phyloP scores from a whole-genome alignment of 257 asterid genomes.

The Fraxinus cuspidata region DNA sequence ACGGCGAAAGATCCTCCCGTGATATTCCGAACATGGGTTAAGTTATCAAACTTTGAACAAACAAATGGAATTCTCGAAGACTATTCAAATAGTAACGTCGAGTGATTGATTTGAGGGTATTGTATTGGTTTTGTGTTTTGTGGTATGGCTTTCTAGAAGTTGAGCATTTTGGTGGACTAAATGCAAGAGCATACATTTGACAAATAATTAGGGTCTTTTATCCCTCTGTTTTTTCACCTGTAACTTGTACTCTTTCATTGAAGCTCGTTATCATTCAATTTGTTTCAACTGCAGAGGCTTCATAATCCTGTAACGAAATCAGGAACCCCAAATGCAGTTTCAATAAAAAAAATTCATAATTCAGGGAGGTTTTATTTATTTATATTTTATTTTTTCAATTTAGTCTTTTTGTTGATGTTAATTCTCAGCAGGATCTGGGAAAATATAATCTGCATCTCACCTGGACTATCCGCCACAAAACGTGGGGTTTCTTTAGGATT shows the following conservation, averaged over 20 bases:
- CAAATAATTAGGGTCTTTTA: background rate
- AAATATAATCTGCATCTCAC: too few relatives aligned
- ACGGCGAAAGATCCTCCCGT: constrained; percentile 68
- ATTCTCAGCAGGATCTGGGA: too few relatives aligned
- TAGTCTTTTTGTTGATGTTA: too few relatives aligned
- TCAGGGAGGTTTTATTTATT: too few relatives aligned
- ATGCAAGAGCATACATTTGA: background rate
- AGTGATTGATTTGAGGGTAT: background rate
- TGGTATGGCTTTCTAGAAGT: background rate
- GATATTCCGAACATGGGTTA: constrained; percentile 18
- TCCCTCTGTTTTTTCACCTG: background rate
- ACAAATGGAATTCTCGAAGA: too few relatives aligned
- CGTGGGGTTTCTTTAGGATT: too few relatives aligned
- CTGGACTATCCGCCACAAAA: too few relatives aligned
- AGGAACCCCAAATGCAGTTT: background rate
- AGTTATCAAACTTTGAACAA: too few relatives aligned
- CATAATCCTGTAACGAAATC: background rate
- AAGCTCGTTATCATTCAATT: background rate
- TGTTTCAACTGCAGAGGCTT: background rate
- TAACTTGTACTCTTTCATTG: background rate
- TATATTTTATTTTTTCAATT: too few relatives aligned
- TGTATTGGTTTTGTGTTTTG: background rate
- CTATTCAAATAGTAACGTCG: too few relatives aligned
- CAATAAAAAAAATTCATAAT: background rate
- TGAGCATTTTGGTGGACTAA: background rate